A percentile compares a stretch with the other conserved stretches of the same genome.
These are phyloP conservation scores for Viola odorata DNA, from an alignment of 345 rosid genomes.

Conservation along the genomic window DNA sequence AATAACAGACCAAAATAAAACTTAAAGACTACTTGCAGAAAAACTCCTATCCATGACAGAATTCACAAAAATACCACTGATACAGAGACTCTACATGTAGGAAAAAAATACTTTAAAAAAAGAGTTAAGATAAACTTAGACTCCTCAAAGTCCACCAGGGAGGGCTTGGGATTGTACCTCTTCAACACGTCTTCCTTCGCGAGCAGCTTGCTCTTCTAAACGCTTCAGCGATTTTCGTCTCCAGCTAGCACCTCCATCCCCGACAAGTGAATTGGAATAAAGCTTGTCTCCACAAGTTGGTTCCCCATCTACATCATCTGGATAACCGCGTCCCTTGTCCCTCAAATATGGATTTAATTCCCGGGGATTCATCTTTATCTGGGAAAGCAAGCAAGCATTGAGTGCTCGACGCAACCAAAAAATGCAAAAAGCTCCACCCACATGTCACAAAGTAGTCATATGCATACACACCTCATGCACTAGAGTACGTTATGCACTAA, in stretches of 20 bases:
- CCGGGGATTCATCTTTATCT: constrained; percentile 52
- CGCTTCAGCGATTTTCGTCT: constrained; percentile 85
- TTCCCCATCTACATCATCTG: constrained; percentile 52
- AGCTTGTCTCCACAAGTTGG: constrained; percentile 34
- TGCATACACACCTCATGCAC: not conserved
- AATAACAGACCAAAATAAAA: too few relatives aligned
- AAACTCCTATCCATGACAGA: too few relatives aligned
- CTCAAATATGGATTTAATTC: constrained; percentile 83
- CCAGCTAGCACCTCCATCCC: constrained; percentile 99
- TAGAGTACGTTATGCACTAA: too few relatives aligned
- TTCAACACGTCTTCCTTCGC: constrained; percentile 65
- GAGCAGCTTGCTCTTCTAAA: constrained; percentile 82
- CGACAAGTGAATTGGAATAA: constrained; percentile 54
- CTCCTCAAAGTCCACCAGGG: too few relatives aligned
- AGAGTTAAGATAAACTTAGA: too few relatives aligned
- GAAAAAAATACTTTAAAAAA: constrained; percentile 28
- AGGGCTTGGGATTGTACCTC: constrained; percentile 15
- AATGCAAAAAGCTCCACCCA: not conserved
- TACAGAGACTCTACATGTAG: not conserved
- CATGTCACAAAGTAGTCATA: not conserved
- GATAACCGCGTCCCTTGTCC: constrained; percentile 77
- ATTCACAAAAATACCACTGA: too few relatives aligned
- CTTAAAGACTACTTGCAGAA: too few relatives aligned
- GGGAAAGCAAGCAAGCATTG: constrained; percentile 8
- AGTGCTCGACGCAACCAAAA: not conserved